phyloP scores from a whole-genome alignment of 2,329 filamentous ascomycete genomes.

The Xylaria sp. region DNA sequence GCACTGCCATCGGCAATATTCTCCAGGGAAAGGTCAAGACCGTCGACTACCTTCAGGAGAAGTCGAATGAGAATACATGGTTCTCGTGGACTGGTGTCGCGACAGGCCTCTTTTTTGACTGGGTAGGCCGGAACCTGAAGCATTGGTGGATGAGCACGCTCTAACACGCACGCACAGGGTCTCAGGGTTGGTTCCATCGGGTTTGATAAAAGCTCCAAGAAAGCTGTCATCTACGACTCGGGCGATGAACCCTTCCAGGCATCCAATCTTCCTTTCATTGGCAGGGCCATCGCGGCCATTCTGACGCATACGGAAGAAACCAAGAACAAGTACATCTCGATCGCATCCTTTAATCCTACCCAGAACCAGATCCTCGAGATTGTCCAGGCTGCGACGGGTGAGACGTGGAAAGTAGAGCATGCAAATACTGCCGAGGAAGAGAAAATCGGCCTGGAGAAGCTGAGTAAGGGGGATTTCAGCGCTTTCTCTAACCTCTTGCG shows the following conservation, averaged over 20 bases:
- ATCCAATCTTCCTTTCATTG: slow-evolving; percentile 55
- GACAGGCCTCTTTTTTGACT: slow-evolving; percentile 64
- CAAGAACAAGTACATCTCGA: slow-evolving; percentile 59
- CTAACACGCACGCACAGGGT: slow-evolving; percentile 37
- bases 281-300: slow-evolving; percentile 52
- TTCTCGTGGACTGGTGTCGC: slow-evolving; percentile 65
- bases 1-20: slow-evolving; percentile 29
- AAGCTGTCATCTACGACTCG: slow-evolving; percentile 57
- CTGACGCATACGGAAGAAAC: slow-evolving; percentile 54
- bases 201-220: slow-evolving; percentile 52
- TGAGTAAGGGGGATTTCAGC: slow-evolving; percentile 44
- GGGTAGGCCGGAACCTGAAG: slow-evolving; percentile 39
- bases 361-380: slow-evolving; percentile 60
- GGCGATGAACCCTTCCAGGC: slow-evolving; percentile 55
- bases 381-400: slow-evolving; percentile 55
- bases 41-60: slow-evolving; percentile 55
- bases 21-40: slow-evolving; percentile 33
- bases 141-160: not conserved
- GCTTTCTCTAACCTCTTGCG: slow-evolving; percentile 33
- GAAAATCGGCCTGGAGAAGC: slow-evolving; percentile 45
- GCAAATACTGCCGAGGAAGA: slow-evolving; percentile 39
- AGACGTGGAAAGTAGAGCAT: slow-evolving; percentile 52
- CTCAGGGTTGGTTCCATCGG: slow-evolving; percentile 54
- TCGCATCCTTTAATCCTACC: slow-evolving; percentile 59
- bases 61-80: slow-evolving; percentile 45